Evolutionary conservation across 495 filamentous ascomycete species (phyloP), one percentile per base, ranked within the genome.

Genomic region (Bathelium albidoporum): DNA sequence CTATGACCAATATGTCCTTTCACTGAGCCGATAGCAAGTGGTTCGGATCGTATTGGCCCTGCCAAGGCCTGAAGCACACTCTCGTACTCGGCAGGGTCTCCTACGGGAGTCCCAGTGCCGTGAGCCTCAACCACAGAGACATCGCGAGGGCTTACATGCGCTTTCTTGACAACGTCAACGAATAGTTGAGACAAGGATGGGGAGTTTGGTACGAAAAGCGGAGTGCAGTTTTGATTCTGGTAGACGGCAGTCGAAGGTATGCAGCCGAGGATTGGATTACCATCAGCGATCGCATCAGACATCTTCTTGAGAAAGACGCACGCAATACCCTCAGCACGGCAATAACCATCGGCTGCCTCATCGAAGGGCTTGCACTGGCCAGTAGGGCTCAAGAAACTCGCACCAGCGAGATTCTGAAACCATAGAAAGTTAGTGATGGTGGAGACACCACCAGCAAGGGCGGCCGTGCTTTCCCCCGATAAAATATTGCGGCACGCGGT

Each of bases 271-370:
- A 80, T 75, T 0, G 67, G 64, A 64, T 81, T 73, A 16, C 71
- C 68, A 49, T 76, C 73, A 0, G 32, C 28, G 22, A 80, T 53
- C 0, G 78, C 79, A 41, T 73, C 65, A 10, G 31, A 45, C 2
- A 79, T 63, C 4, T 68, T 73, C 61, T 80, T 81, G 11, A 63
- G 22, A n/a, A 79, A 65, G 5, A 79, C 7, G 0, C 69, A 65
- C 10, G 52, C 65, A 1, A 76, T 61, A 7, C 70, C 79, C 28
- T 81, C 79, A 0, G 67, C 79, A 9, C 73, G 72, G 3, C 60
- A 66, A 52, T 80, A 81, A 0, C 79, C 79, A 29, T 39, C 32
- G 9, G 31, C 64, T 18, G 43, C 2, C 3, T 32, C 36, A 39
- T 65, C 64, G 59, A 65, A 65, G 0, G 59, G 24, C n/a, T 28